A percentile compares a stretch with the other conserved stretches of the same genome.
phyloP scores from a whole-genome alignment of 805 yeast genomes.

The Yueomyces sp. region DNA sequence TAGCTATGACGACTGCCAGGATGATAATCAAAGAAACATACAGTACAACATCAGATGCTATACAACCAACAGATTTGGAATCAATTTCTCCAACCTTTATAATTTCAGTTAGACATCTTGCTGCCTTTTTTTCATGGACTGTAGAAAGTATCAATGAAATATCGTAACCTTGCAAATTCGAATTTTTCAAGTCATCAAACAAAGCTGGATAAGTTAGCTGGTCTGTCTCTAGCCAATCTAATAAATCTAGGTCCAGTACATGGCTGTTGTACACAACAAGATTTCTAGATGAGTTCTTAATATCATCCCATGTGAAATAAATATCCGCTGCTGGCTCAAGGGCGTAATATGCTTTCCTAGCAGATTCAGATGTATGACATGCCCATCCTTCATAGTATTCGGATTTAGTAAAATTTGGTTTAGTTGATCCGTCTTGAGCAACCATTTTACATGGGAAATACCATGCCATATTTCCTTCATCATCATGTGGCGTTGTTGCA shows the following conservation, averaged over 20 bases:
- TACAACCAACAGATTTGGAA: slow-evolving; percentile 83
- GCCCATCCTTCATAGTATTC: slow-evolving; percentile 75
- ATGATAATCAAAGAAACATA: slow-evolving; percentile 74
- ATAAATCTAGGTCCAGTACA: slow-evolving; percentile 67
- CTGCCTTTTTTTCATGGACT: slow-evolving; percentile 52
- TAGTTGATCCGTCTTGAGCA: slow-evolving; percentile 56
- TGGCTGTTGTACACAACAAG: slow-evolving; percentile 82
- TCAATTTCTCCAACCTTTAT: slow-evolving; percentile 83
- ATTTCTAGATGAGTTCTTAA: slow-evolving; percentile 53
- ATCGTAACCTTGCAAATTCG: slow-evolving; percentile 60
- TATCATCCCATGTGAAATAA: slow-evolving; percentile 83
- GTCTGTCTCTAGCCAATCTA: slow-evolving; percentile 60
- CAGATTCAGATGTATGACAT: slow-evolving; percentile 66
- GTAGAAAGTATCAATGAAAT: slow-evolving; percentile 59
- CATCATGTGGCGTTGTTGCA: slow-evolving; percentile 56
- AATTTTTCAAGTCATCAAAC: slow-evolving; percentile 44
- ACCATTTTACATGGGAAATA: slow-evolving; percentile 84
- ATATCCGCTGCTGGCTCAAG: slow-evolving; percentile 57
- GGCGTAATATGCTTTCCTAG: slow-evolving; percentile 55
- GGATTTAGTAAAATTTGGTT: slow-evolving; percentile 42
- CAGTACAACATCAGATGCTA: slow-evolving; percentile 77
- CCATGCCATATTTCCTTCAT: slow-evolving; percentile 66
- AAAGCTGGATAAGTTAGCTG: slow-evolving; percentile 62
- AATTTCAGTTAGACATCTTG: slow-evolving; percentile 74
- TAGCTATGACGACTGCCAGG: slow-evolving; percentile 60